Base-by-base conservation (phyloP, 139 green algal species). In the Chlamydomonas urium region DNA sequence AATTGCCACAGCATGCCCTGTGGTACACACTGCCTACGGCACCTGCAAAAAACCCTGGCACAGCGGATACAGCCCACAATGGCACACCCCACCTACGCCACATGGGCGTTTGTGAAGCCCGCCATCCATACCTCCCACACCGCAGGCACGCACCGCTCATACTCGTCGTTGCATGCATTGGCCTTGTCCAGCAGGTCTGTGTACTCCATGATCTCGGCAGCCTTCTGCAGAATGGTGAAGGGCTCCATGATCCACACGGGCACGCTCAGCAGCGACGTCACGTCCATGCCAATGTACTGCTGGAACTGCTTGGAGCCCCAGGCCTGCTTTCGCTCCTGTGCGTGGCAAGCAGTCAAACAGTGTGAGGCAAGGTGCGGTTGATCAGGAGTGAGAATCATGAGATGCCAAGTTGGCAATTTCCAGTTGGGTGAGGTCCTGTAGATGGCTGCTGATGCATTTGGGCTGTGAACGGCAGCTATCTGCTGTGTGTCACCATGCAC, bases 201-300 rank as follows among this genome's bases (percentile, higher is more conserved):
- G 84, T 99, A 97, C 85, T 99, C 94, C 93, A 98, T 97, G 61
- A 98, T 94, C 74, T 99, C 94, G 0, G 89, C 87, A 79, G 97
- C 94, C 74, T 96, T 98, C 80, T 99, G 95, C 48, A 97, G 85
- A 75, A 96, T 96, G 48, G 88, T 96, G 83, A 96, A 94, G 6
- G 95, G 95, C 89, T 98, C 93, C 93, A 98, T 98, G 75, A 98
- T 94, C 85, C 89, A 98, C 10, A 97, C 88, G 0, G 95, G 95
- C 72, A 99, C 83, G 38, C 91, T 94, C 33, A 99, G 84, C 67
- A 99, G 78, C 3, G 83, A 94, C 29, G 89, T 96, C 75, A 97
- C 90, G 72, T 97, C 91, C 74, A 89, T 91, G 32, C 91, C 91
- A 26, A 97, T 87, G 73, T 94, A 97, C 73, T 92, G 79, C 60